Percentiles rank a stretch among this genome's conserved stretches.
phyloP scores from a whole-genome alignment of 2,329 filamentous ascomycete species.

The Clonostachys byssicola region DNA sequence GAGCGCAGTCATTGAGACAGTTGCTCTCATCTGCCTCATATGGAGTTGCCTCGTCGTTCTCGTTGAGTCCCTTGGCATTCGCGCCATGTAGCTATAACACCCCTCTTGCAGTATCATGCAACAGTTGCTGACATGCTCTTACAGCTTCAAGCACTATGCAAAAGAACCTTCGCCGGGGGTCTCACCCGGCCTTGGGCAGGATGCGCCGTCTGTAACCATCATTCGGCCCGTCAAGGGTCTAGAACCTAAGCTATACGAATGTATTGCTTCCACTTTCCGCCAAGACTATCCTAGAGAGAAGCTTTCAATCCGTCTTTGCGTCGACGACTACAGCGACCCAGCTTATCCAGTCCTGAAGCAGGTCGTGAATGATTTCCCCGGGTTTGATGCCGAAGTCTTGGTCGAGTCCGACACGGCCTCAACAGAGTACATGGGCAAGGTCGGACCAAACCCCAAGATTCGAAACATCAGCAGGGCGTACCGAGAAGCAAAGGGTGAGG shows the following conservation, averaged over 20 bases:
- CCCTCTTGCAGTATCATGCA: not conserved
- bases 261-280: conserved; percentile 78
- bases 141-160: conserved; percentile 51
- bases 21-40: conserved; percentile 42
- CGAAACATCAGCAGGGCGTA: conserved; percentile 94
- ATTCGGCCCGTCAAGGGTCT: conserved; percentile 92
- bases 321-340: conserved; percentile 70
- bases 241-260: conserved; percentile 87
- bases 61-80: conserved; percentile 52
- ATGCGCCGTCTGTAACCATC: conserved; percentile 78
- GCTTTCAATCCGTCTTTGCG: conserved; percentile 77
- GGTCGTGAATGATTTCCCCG: conserved; percentile 69
- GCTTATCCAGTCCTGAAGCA: conserved; percentile 70
- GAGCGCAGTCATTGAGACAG: conserved; percentile 18
- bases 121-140: not conserved
- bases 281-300: conserved; percentile 77
- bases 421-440: conserved; percentile 30
- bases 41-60: conserved; percentile 49
- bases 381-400: conserved; percentile 66
- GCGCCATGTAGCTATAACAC: conserved; percentile 40
- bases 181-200: conserved; percentile 42
- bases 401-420: conserved; percentile 65
- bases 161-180: conserved; percentile 40
- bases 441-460: conserved; percentile 98
- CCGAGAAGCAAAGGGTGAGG: conserved; percentile 78